Evolutionary conservation across 2,329 filamentous ascomycete species (phyloP).

Genomic region (Metarhizium sp.): DNA sequence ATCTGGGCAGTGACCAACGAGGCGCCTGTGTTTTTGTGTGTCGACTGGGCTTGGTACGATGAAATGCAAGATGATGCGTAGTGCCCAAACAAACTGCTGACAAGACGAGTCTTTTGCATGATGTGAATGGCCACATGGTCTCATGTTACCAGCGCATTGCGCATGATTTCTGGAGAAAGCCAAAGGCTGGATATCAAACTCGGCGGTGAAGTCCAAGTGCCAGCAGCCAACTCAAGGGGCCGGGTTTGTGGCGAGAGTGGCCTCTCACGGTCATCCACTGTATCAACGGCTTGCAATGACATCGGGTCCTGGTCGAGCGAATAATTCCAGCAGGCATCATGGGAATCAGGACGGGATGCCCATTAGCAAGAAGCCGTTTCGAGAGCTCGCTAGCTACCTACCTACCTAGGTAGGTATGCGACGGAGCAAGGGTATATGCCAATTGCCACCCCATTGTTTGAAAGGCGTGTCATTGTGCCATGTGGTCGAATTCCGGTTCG

Average conservation of each 20-base stretch:
- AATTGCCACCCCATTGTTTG: too few relatives aligned
- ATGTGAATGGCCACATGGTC: not conserved
- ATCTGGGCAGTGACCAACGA: not conserved
- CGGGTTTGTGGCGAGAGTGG: too few relatives aligned
- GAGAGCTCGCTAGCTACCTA: not conserved
- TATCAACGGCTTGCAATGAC: too few relatives aligned
- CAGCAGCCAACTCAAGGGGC: too few relatives aligned
- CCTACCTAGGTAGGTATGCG: not conserved
- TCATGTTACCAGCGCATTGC: not conserved
- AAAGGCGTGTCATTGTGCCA: not conserved
- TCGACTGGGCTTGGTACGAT: not conserved
- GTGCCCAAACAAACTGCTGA: not conserved
- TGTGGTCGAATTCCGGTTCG: not conserved
- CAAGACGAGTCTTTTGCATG: not conserved
- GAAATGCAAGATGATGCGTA: not conserved
- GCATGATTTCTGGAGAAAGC: not conserved
- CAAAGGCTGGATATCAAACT: not conserved
- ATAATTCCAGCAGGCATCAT: too few relatives aligned
- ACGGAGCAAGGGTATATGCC: not conserved
- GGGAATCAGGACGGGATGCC: too few relatives aligned
- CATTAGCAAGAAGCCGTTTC: too few relatives aligned
- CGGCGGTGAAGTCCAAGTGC: not conserved
- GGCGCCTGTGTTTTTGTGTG: not conserved
- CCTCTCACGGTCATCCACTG: too few relatives aligned
- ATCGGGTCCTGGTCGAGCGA: too few relatives aligned